Base-by-base conservation (phyloP, 2,329 filamentous ascomycete species). In the Microsporum canis region DNA sequence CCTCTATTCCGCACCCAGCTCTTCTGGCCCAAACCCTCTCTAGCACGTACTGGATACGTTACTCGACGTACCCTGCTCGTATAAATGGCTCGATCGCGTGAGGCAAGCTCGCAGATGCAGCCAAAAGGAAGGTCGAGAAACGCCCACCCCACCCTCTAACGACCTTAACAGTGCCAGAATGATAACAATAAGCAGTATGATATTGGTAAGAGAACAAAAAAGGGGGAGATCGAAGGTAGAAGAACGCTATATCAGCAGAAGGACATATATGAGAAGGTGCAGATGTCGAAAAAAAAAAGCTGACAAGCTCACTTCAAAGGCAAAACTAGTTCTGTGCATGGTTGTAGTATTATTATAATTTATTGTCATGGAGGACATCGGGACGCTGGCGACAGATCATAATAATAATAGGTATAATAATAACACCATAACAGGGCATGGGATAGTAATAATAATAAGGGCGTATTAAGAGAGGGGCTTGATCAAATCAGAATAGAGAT, bases 301-400 rank as follows among this genome's bases (percentile, higher is more conserved):
- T 60, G 60, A 58, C 62, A 61, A 61, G 60, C 57, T 59, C 36
- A 59, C 23, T 43, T 49, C 14, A 49, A 59, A 59, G 39, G 36
- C 41, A 59, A 56, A 51, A 53, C 55, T 45, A 55, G 23, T 60
- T 45, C 41, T 60, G 62, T 61, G 62, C 57, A 60, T 61, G 58
- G 57, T 58, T 58, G 57, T 61, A 60, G 53, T 63, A 61, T 63
- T 63, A 63, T 63, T 63, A 63, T 63, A 60, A 39, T 63, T 39
- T 34, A 59, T 49, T 58, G 57, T 51, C 59, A 61, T 57, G 45
- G 62, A 34, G 49, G 41, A 29, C 57, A 47, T 59, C 43, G 31
- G 57, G 57, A 59, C 57, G 29, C 57, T 59, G 57, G 36, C 36
- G 39, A 57, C 55, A 57, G 39, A 57, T 57, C 55, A 57, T 39